Base-by-base conservation (phyloP, 768 basidiomycete genomes). In the Boletus subparvulus region DNA sequence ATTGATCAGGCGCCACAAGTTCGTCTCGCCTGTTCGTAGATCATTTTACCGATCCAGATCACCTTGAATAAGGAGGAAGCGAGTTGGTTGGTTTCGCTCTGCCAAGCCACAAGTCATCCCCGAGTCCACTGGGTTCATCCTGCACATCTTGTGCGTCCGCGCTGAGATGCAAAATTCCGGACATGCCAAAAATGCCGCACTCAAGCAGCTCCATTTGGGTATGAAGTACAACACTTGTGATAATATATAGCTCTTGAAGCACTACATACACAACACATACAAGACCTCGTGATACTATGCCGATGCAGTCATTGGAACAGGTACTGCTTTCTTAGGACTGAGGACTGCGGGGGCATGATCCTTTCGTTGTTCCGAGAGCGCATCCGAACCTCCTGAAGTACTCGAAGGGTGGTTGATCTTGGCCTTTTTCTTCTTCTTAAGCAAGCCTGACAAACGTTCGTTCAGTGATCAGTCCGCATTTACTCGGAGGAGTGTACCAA, bases 371-470 rank as follows among this genome's bases (percentile, higher is more conserved):
- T 47, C 61, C 13, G 59, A 37, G 6, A 60, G 37, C 0, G 61
- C 8, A 13, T 73, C 60, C 8, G 69, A 74, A 0, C 74, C 62
- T 26, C 59, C 60, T 8, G 59, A 44, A 32, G 50, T 50, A 52
- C 16, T 50, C 3, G 65, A 58, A 43, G 64, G 7, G 7, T 69
- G 69, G 4, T 33, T 62, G 1, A 75, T 68, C 73, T 85, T 88
- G 8, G 79, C 76, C 68, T 88, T 90, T 74, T 88, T 91, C 67
- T 81, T 85, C 74, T 88, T 89, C 78, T 88, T 90, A 47, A 87
- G 71, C 60, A 90, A 71, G 32, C 82, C 88, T 90, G 11, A n/a
- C n/a, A 50, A 42, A 24, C n/a, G 58, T 69, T 63, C 51, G 65
- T 61, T 58, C 65, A 55, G 35, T 66, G 47, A 35, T 57, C 9